Conservation (phyloP, 768 basidiomycete genomes). For the Favolaschia claudopus region DNA sequence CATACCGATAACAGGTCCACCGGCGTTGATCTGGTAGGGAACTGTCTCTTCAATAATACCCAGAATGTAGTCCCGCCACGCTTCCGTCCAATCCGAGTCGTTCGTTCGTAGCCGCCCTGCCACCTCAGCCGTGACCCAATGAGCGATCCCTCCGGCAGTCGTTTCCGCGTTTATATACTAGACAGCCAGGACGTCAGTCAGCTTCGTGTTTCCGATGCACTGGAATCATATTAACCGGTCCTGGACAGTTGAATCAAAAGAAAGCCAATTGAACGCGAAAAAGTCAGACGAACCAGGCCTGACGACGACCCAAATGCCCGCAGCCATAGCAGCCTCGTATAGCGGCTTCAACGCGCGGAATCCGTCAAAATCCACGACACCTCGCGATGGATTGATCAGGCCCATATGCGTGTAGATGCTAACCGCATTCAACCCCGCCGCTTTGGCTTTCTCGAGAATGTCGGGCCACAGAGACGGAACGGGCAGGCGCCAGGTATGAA, state of each 20-base stretch:
- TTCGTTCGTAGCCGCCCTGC: slow-evolving; percentile 75
- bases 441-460: slow-evolving; percentile 82
- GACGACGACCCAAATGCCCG: slow-evolving; percentile 81
- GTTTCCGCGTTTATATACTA: slow-evolving; percentile 85
- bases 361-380: slow-evolving; percentile 74
- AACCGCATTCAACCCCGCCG: slow-evolving; percentile 79
- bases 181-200: background rate
- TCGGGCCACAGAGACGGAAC: slow-evolving; percentile 84
- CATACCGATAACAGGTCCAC: slow-evolving; percentile 81
- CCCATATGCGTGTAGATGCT: slow-evolving; percentile 87
- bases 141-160: slow-evolving; percentile 74
- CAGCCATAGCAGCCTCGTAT: slow-evolving; percentile 74
- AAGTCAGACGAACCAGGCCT: slow-evolving; percentile 65
- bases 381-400: slow-evolving; percentile 75
- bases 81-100: slow-evolving; percentile 70
- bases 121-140: slow-evolving; percentile 76
- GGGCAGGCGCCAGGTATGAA: slow-evolving; percentile 83
- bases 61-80: slow-evolving; percentile 78
- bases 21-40: slow-evolving; percentile 72
- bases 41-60: slow-evolving; percentile 66
- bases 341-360: slow-evolving; percentile 76
- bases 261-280: background rate
- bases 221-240: slow-evolving; percentile 43
- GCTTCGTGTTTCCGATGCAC: background rate
- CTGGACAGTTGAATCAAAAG: slow-evolving; percentile 26